Evolutionary conservation across 1,139 yeast species (phyloP), one percentile per base, ranked within the genome.

Genomic region (Suhomyces maxii): DNA sequence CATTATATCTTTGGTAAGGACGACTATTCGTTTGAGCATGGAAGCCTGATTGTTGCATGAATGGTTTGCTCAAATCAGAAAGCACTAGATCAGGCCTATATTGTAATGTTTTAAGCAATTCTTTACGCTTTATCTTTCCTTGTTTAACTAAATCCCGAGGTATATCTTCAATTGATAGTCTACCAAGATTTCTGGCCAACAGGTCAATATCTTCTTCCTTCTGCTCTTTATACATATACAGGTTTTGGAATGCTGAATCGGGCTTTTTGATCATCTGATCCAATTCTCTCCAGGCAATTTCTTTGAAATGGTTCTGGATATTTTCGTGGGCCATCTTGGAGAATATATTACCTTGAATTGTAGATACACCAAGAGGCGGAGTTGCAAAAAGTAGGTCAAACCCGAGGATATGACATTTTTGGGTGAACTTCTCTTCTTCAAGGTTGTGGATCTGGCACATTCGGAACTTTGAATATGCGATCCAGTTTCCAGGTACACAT

Each of bases 401-500:
- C 25, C 99, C 99, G 36, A 93, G 65, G 2, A 93, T 80, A 40
- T 79, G 76, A 12, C 97, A 91, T 23, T 71, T 69, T 3, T 79
- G 73, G 12, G 72, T 63, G 10, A 88, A 78, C 37, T 79, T 67
- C 39, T 80, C 82, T 7, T 80, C 79, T 0, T 57, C 61, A 2
- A 71, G 35, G 3, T 49, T 54, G 52, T 73, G 73, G 2, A 66
- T 44, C 34, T 58, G 55, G 36, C 67, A 59, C 48, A 75, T 53
- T 31, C 64, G 55, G 32, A 61, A 50, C 38, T 63, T 60, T 7
- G 96, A 86, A 31, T 87, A 95, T 54, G 84, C 89, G 10, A 91
- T 78, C 99, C 99, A 93, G 33, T 96, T 91, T 0, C 99, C 99
- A 0, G 99, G 99, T 0, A 96, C 96, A 62, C 79, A 93, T 1